These are phyloP conservation scores for Hanseniaspora valbyensis DNA, from an alignment of 805 yeast species.

Conservation along the genomic window DNA sequence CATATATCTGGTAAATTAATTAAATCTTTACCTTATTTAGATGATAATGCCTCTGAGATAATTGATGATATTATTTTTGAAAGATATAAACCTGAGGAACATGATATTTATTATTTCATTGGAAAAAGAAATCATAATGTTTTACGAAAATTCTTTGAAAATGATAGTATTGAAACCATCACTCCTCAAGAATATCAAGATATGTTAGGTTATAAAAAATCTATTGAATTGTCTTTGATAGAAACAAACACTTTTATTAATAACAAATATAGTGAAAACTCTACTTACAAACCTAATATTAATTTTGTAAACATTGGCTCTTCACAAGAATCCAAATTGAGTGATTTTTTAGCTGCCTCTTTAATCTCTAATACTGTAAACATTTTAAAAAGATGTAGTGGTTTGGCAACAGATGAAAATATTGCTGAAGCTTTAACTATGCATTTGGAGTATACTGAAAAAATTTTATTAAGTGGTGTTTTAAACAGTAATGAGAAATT, in stretches of 20 bases:
- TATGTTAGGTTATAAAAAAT: background rate
- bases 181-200: background rate
- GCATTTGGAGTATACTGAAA: constrained; percentile 3
- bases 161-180: background rate
- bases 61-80: constrained; percentile 25
- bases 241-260: background rate
- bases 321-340: background rate
- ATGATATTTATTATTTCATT: constrained; percentile 1
- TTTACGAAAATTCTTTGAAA: background rate
- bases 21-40: constrained; percentile 21
- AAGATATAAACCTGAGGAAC: constrained; percentile 19
- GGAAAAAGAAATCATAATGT: constrained; percentile 3
- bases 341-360: background rate
- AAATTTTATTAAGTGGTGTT: constrained; percentile 27
- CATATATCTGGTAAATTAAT: constrained; percentile 25
- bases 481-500: constrained; percentile 22
- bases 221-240: background rate
- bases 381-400: background rate
- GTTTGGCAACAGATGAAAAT: background rate
- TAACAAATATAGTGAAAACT: background rate
- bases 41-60: constrained; percentile 22
- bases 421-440: background rate
- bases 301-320: background rate
- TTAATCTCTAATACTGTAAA: constrained; percentile 1
- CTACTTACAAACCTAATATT: background rate